Conservation (phyloP, 169 alveolate genomes). For the Plasmodium vivax region DNA sequence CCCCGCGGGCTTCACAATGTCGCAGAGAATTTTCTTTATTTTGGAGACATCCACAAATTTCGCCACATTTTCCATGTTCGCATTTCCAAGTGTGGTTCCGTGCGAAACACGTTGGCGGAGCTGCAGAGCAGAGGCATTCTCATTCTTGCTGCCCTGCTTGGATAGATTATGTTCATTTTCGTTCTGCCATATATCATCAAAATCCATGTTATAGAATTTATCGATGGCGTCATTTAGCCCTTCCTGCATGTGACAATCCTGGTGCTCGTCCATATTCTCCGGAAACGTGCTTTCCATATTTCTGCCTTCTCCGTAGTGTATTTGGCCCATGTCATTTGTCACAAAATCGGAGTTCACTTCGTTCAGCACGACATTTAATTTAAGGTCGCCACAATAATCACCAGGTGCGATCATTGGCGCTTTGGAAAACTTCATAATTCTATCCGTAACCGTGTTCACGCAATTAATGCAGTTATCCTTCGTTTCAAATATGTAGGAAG, state of each 20-base stretch:
- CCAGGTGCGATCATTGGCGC: background rate
- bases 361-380: constrained; percentile 43
- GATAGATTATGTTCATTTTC: constrained; percentile 26
- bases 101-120: constrained; percentile 14
- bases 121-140: constrained; percentile 26
- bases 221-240: constrained; percentile 63
- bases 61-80: constrained; percentile 21
- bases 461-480: constrained; percentile 66
- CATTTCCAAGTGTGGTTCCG: constrained; percentile 23
- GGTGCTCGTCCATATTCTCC: constrained; percentile 49
- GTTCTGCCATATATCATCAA: constrained; percentile 69
- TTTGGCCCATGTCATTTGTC: constrained; percentile 23
- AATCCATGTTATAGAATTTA: constrained; percentile 67
- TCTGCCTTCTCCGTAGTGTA: constrained; percentile 12
- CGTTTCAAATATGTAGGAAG: constrained; percentile 70
- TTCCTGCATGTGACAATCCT: constrained; percentile 40
- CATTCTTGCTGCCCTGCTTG: constrained; percentile 34
- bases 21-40: constrained; percentile 41
- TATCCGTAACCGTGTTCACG: constrained; percentile 68
- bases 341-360: constrained; percentile 46
- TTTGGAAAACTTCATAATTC: constrained; percentile 61
- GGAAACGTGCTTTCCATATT: constrained; percentile 8
- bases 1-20: constrained; percentile 58
- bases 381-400: constrained; percentile 4
- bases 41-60: constrained; percentile 72